These are phyloP conservation scores for Camellia lanceoleosa DNA, from an alignment of 148 eudicot genomes.

Conservation along the genomic window DNA sequence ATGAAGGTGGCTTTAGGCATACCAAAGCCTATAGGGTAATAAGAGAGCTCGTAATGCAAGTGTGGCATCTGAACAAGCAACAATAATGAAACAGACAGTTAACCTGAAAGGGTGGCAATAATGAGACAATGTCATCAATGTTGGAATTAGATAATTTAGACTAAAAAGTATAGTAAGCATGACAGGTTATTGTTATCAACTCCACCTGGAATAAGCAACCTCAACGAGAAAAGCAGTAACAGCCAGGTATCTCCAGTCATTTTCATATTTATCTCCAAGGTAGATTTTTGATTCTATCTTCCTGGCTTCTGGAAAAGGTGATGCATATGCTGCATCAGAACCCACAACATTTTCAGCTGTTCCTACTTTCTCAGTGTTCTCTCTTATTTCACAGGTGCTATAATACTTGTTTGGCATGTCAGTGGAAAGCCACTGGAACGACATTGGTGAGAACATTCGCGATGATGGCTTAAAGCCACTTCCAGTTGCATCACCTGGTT, in stretches of 20 bases:
- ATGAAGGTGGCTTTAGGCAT: slow-evolving; percentile 20
- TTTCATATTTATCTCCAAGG: slow-evolving; percentile 49
- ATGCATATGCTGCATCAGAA: slow-evolving; percentile 24
- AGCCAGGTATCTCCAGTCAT: slow-evolving; percentile 97
- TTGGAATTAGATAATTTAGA: background rate
- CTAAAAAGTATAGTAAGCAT: background rate
- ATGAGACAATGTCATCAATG: slow-evolving; percentile 13
- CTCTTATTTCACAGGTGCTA: slow-evolving; percentile 32
- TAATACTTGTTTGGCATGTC: slow-evolving; percentile 73
- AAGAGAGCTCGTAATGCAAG: slow-evolving; percentile 83
- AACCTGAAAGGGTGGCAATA: slow-evolving; percentile 48
- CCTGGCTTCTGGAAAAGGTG: slow-evolving; percentile 18
- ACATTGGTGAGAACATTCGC: slow-evolving; percentile 33
- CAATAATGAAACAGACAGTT: slow-evolving; percentile 75
- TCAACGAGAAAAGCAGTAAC: slow-evolving; percentile 90
- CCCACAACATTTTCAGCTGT: slow-evolving; percentile 20
- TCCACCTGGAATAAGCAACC: slow-evolving; percentile 56
- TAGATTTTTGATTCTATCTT: slow-evolving; percentile 25
- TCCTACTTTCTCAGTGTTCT: slow-evolving; percentile 27
- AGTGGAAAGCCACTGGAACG: slow-evolving; percentile 90
- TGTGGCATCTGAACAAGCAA: slow-evolving; percentile 97
- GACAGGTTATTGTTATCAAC: slow-evolving; percentile 3
- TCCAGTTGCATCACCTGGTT: slow-evolving; percentile 23
- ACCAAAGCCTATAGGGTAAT: slow-evolving; percentile 89
- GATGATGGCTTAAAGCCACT: slow-evolving; percentile 25